These are phyloP conservation scores for Exophiala viscosa DNA, from an alignment of 2,329 filamentous ascomycete genomes.

Conservation along the genomic window DNA sequence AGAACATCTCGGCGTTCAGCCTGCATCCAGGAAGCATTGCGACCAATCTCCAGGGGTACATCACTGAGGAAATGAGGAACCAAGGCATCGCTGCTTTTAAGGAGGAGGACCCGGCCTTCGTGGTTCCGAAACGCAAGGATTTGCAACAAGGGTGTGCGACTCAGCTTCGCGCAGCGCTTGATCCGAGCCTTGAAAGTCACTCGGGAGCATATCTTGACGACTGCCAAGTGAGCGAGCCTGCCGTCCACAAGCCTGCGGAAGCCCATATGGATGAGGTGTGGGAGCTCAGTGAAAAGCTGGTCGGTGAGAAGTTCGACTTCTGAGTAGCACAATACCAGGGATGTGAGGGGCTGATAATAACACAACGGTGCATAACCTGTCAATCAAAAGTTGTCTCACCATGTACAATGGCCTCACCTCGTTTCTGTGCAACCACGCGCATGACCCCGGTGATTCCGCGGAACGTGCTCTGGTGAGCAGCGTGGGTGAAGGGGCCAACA, in stretches of 20 bases:
- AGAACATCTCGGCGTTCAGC: slow-evolving; percentile 13
- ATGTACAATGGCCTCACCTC: too few relatives aligned
- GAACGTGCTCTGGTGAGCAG: too few relatives aligned
- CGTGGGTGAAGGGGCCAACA: too few relatives aligned
- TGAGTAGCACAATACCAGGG: background rate
- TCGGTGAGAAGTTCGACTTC: slow-evolving; percentile 36
- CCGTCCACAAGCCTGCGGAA: slow-evolving; percentile 8
- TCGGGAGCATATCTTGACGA: slow-evolving; percentile 39
- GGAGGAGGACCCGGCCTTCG: slow-evolving; percentile 16
- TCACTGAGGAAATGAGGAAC: slow-evolving; percentile 13
- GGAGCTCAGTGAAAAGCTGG: slow-evolving; percentile 46
- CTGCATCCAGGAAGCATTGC: slow-evolving; percentile 20
- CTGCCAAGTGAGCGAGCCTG: slow-evolving; percentile 35
- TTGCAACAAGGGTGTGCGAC: slow-evolving; percentile 33
- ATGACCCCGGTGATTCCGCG: too few relatives aligned
- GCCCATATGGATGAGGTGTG: slow-evolving; percentile 41
- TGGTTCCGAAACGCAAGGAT: slow-evolving; percentile 23
- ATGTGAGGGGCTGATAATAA: too few relatives aligned
- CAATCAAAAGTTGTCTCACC: too few relatives aligned
- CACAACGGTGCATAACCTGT: too few relatives aligned
- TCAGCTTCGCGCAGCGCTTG: slow-evolving; percentile 35
- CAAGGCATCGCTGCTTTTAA: slow-evolving; percentile 1
- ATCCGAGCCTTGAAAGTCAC: slow-evolving; percentile 25
- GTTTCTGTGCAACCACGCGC: too few relatives aligned
- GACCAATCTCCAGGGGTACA: slow-evolving; percentile 19